phyloP scores from a whole-genome alignment of 345 rosid species.

The Jatropha curcas region DNA sequence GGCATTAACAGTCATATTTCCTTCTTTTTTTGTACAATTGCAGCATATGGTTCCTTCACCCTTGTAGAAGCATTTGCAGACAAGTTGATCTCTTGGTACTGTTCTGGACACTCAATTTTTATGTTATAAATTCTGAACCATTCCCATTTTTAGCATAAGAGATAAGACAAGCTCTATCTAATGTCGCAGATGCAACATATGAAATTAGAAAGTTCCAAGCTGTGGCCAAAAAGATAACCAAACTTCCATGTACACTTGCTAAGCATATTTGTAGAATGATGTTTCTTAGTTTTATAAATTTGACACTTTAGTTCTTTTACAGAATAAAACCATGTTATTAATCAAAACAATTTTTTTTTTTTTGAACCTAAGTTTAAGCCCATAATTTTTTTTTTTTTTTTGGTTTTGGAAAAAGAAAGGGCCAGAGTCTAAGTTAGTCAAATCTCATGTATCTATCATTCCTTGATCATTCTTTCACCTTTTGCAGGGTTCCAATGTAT shows the following conservation, averaged over 20 bases:
- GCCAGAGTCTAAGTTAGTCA: not conserved
- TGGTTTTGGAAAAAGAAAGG: not conserved
- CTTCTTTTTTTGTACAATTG: slow-evolving; percentile 18
- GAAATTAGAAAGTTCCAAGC: not conserved
- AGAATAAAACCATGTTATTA: not conserved
- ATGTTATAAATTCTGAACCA: not conserved
- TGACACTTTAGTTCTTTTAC: not conserved
- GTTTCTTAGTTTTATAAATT: not conserved
- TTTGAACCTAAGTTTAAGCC: not conserved
- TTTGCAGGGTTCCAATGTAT: slow-evolving; percentile 60
- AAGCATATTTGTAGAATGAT: not conserved
- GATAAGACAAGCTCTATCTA: not conserved
- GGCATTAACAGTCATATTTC: not conserved
- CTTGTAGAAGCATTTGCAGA: slow-evolving; percentile 46
- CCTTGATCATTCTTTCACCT: not conserved
- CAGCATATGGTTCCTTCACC: slow-evolving; percentile 55
- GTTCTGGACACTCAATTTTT: not conserved
- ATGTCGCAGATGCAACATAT: not conserved
- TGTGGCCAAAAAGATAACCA: not conserved
- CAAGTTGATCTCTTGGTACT: slow-evolving; percentile 46
- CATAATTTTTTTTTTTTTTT: no score
- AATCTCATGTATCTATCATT: not conserved
- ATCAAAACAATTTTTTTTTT: no score
- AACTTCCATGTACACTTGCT: not conserved
- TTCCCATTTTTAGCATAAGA: not conserved